Evolutionary conservation across 768 basidiomycete species (phyloP).

Genomic region (Suillus luteus): DNA sequence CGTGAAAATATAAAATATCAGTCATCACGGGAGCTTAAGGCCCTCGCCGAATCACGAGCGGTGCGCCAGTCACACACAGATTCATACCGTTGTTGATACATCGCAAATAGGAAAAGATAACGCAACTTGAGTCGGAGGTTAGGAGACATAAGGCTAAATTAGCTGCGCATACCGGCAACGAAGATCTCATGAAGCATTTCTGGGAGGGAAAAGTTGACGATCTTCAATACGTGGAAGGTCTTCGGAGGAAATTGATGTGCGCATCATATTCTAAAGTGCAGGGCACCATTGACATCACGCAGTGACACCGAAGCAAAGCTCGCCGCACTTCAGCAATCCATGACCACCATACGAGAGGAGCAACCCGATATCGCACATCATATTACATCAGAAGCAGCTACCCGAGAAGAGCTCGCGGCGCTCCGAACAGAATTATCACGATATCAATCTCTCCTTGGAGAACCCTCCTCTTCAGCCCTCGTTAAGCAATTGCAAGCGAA

Average conservation of each 20-base stretch:
- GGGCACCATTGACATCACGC: slow-evolving; percentile 20
- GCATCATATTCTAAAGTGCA: slow-evolving; percentile 24
- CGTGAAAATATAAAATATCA: slow-evolving; percentile 60
- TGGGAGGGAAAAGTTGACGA: slow-evolving; percentile 56
- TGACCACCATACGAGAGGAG: slow-evolving; percentile 45
- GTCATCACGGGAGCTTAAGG: slow-evolving; percentile 64
- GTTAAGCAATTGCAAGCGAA: slow-evolving; percentile 59
- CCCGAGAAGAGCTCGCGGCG: slow-evolving; percentile 49
- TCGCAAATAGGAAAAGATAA: slow-evolving; percentile 66
- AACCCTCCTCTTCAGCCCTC: slow-evolving; percentile 58
- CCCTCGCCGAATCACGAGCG: slow-evolving; percentile 61
- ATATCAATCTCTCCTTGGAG: slow-evolving; percentile 68
- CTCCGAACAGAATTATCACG: slow-evolving; percentile 51
- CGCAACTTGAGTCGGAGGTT: slow-evolving; percentile 69
- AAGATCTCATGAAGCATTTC: slow-evolving; percentile 74
- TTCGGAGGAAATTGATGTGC: slow-evolving; percentile 60
- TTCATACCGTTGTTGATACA: slow-evolving; percentile 16
- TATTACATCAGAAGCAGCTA: slow-evolving; percentile 51
- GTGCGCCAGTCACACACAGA: slow-evolving; percentile 32
- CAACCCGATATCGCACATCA: slow-evolving; percentile 56
- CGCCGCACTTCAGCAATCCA: slow-evolving; percentile 52
- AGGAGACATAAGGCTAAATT: slow-evolving; percentile 70
- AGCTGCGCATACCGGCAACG: slow-evolving; percentile 71
- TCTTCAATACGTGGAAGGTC: slow-evolving; percentile 47
- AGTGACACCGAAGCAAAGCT: slow-evolving; percentile 58